Conservation (phyloP, 2,329 filamentous ascomycete genomes). For the Capronia epimyces region DNA sequence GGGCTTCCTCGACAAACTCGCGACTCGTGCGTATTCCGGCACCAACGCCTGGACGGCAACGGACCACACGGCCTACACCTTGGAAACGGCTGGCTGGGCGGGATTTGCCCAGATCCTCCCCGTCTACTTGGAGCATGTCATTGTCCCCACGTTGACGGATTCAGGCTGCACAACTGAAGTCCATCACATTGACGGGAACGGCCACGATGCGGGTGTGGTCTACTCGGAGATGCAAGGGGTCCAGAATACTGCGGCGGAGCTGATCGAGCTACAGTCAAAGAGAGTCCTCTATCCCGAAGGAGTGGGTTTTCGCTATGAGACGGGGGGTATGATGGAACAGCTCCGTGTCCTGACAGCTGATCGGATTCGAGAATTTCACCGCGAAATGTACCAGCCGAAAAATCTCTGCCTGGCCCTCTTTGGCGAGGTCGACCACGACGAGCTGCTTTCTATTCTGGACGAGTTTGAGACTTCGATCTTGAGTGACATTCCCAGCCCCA, state of each 20-base stretch:
- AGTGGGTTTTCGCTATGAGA: constrained; percentile 92
- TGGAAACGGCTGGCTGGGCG: constrained; percentile 94
- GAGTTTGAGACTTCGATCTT: constrained; percentile 83
- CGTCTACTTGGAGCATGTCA: constrained; percentile 89
- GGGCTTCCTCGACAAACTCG: constrained; percentile 87
- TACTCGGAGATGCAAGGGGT: constrained; percentile 99
- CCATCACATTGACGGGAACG: constrained; percentile 87
- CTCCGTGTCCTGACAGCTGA: constrained; percentile 80
- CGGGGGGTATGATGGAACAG: constrained; percentile 93
- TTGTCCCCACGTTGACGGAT: constrained; percentile 87
- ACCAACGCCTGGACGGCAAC: constrained; percentile 98
- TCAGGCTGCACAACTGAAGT: constrained; percentile 92
- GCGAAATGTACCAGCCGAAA: constrained; percentile 95
- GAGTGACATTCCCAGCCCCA: constrained; percentile 69
- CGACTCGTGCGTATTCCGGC: constrained; percentile 83
- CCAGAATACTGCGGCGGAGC: constrained; percentile 74
- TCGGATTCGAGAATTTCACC: constrained; percentile 88
- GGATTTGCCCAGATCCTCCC: constrained; percentile 92
- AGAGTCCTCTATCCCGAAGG: constrained; percentile 80
- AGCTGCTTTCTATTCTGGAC: constrained; percentile 76
- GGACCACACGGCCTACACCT: constrained; percentile 92
- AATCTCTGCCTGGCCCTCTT: constrained; percentile 88
- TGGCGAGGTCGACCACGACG: constrained; percentile 79
- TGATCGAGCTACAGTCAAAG: constrained; percentile 80
- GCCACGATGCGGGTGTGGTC: constrained; percentile 92